Conservation (phyloP, 805 yeast genomes). For the Diddensiella transvaalensis region DNA sequence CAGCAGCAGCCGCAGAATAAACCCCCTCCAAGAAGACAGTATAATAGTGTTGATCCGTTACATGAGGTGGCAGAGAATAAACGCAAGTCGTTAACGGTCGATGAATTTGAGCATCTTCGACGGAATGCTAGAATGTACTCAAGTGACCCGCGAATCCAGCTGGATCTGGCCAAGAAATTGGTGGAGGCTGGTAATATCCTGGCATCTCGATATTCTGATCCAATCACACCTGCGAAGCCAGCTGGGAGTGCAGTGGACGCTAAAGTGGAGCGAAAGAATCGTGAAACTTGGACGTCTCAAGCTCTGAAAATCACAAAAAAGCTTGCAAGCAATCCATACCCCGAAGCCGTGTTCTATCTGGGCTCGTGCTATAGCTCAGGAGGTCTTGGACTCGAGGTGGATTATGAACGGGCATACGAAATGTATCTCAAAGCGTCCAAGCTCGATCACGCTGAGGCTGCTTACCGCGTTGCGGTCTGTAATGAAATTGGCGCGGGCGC, state of each 20-base stretch:
- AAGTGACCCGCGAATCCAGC: constrained; percentile 48
- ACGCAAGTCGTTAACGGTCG: constrained; percentile 26
- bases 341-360: constrained; percentile 55
- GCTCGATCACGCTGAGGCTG: constrained; percentile 54
- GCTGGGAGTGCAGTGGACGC: constrained; percentile 36
- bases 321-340: constrained; percentile 43
- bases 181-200: constrained; percentile 43
- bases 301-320: constrained; percentile 59
- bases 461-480: constrained; percentile 68
- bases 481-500: constrained; percentile 63
- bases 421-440: constrained; percentile 57
- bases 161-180: constrained; percentile 59
- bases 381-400: constrained; percentile 47
- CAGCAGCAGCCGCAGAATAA: constrained; percentile 4
- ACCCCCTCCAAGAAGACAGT: constrained; percentile 18
- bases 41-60: constrained; percentile 11
- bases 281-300: constrained; percentile 52
- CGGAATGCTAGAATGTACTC: constrained; percentile 31
- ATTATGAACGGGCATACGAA: constrained; percentile 59
- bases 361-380: constrained; percentile 59
- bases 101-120: constrained; percentile 30
- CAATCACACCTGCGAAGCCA: constrained; percentile 35
- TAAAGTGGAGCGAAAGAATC: constrained; percentile 48
- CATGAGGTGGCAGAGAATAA: constrained; percentile 11
- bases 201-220: constrained; percentile 35